Evolutionary conservation across 1,284 basidiomycete genomes (phyloP).

Genomic region (Sanghuangporus weigelae): DNA sequence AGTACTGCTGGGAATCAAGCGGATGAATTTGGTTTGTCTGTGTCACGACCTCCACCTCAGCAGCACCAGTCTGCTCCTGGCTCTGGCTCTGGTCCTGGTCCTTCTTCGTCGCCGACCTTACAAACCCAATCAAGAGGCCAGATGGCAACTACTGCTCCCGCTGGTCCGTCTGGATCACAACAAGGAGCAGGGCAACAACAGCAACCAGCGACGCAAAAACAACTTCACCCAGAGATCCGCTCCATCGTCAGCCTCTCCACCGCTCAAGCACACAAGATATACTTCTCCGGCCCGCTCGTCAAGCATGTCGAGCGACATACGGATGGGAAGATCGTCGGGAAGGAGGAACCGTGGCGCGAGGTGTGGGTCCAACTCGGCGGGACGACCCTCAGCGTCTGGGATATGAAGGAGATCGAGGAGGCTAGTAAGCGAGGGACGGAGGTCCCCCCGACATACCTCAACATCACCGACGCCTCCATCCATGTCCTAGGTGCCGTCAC

Average conservation of each 20-base stretch:
- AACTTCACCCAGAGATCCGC: slow-evolving; percentile 71
- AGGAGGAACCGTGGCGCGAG: slow-evolving; percentile 85
- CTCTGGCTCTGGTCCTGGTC: background rate
- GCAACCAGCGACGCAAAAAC: background rate
- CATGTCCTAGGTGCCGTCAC: slow-evolving; percentile 72
- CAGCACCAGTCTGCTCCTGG: background rate
- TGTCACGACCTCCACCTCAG: background rate
- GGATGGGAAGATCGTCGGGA: slow-evolving; percentile 66
- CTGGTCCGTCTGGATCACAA: background rate
- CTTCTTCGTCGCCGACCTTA: background rate
- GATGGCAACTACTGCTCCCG: background rate
- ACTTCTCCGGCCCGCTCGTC: slow-evolving; percentile 76
- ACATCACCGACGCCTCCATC: slow-evolving; percentile 82
- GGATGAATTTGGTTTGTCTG: background rate
- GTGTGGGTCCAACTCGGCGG: slow-evolving; percentile 93
- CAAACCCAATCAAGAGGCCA: background rate
- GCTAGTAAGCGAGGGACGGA: slow-evolving; percentile 76
- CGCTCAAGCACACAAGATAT: slow-evolving; percentile 72
- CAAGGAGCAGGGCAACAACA: background rate
- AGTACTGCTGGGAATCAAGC: background rate
- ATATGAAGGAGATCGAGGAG: slow-evolving; percentile 79
- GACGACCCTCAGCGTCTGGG: slow-evolving; percentile 89
- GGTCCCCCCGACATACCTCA: slow-evolving; percentile 83
- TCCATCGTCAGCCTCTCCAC: slow-evolving; percentile 65
- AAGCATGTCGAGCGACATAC: slow-evolving; percentile 69